These are phyloP conservation scores for Neurospora africana DNA, from an alignment of 495 filamentous ascomycete species.

Conservation along the genomic window DNA sequence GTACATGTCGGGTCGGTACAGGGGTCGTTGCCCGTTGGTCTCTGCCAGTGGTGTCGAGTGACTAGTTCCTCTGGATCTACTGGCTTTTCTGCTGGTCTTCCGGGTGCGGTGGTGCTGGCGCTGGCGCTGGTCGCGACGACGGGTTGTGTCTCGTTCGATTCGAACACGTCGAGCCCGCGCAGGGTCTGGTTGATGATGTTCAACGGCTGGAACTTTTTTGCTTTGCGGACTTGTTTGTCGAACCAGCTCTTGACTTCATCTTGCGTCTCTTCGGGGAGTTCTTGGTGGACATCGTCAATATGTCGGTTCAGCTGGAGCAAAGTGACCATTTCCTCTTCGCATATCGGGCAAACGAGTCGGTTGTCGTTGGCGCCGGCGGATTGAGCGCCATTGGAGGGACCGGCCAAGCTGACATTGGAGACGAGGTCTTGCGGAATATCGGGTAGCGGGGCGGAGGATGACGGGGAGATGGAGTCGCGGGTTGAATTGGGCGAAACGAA, in stretches of 20 bases:
- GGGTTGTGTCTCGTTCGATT: slow-evolving; percentile 64
- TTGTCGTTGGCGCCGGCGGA: slow-evolving; percentile 22
- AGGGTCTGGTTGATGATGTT: slow-evolving; percentile 82
- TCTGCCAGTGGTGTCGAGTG: slow-evolving; percentile 81
- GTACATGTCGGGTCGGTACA: slow-evolving; percentile 86
- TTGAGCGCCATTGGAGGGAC: slow-evolving; percentile 25
- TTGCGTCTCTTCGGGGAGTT: slow-evolving; percentile 85
- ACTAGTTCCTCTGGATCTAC: slow-evolving; percentile 82
- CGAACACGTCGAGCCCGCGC: slow-evolving; percentile 94
- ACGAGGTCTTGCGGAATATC: slow-evolving; percentile 34
- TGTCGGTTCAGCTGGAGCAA: slow-evolving; percentile 89
- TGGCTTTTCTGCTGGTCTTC: slow-evolving; percentile 28
- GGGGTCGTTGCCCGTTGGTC: slow-evolving; percentile 54
- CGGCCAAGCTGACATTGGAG: slow-evolving; percentile 37
- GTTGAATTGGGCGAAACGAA: slow-evolving; percentile 27
- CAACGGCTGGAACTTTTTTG: slow-evolving; percentile 89
- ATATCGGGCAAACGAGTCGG: slow-evolving; percentile 83
- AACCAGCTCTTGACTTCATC: slow-evolving; percentile 99
- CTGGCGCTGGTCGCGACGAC: slow-evolving; percentile 10
- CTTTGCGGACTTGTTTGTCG: slow-evolving; percentile 88
- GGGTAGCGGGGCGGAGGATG: slow-evolving; percentile 30
- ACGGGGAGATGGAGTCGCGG: slow-evolving; percentile 20
- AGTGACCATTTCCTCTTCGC: slow-evolving; percentile 96
- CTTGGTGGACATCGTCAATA: slow-evolving; percentile 86
- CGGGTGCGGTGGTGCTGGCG: slow-evolving; percentile 7